phyloP scores from a whole-genome alignment of 371 early-diverging fungal species.

The Nematocida sp. region DNA sequence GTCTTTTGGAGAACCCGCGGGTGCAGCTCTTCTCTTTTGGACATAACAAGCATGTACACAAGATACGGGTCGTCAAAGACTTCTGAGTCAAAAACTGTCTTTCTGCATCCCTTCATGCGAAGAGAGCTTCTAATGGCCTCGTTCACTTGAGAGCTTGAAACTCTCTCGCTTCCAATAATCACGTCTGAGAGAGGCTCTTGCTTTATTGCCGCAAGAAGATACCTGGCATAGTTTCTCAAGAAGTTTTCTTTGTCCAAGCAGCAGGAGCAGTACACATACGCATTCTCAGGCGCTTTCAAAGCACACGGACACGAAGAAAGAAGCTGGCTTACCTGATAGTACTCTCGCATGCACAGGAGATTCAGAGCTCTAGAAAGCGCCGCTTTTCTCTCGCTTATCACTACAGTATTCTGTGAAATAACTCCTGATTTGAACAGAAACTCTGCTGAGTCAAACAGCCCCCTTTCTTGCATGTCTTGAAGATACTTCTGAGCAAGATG shows the following conservation, averaged over 20 bases:
- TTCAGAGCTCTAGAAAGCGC: conserved; percentile 21
- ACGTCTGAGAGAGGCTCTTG: background rate
- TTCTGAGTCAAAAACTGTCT: background rate
- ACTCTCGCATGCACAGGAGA: conserved; percentile 55
- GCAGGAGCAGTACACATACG: conserved; percentile 54
- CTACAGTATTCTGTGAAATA: background rate
- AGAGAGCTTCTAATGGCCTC: background rate
- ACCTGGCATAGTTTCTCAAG: conserved; percentile 54
- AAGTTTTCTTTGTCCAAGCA: conserved; percentile 40
- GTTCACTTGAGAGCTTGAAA: background rate
- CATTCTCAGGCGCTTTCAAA: background rate
- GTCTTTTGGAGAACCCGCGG: conserved; percentile 23
- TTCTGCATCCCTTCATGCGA: conserved; percentile 11
- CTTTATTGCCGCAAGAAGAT: conserved; percentile 35
- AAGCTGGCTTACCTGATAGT: conserved; percentile 34
- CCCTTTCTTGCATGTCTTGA: conserved; percentile 38
- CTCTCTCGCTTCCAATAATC: background rate
- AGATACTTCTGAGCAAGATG: background rate
- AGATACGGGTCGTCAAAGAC: conserved; percentile 34
- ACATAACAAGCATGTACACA: conserved; percentile 26
- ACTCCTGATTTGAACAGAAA: conserved; percentile 56
- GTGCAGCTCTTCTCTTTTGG: conserved; percentile 51
- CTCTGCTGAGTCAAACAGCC: conserved; percentile 55
- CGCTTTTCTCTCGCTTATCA: background rate
- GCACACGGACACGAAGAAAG: conserved; percentile 31